Evolutionary conservation across 768 basidiomycete species (phyloP).

Genomic region (Cyclocybe aegerita): DNA sequence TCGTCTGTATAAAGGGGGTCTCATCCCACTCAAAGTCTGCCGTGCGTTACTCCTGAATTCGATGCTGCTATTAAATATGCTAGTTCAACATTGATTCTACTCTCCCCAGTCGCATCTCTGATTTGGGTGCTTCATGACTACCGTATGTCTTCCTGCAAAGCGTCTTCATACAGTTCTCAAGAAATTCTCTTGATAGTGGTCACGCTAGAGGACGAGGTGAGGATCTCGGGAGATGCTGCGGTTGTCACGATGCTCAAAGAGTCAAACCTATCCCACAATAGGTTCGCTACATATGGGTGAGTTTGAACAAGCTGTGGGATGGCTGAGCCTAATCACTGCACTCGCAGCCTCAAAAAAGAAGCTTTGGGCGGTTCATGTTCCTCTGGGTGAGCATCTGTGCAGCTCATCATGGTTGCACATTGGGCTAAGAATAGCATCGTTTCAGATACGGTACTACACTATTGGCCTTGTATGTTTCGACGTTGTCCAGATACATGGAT

Average conservation of each 20-base stretch:
- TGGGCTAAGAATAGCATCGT: not conserved
- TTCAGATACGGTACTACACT: slow-evolving; percentile 48
- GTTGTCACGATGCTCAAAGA: not conserved
- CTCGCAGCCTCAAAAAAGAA: slow-evolving; percentile 31
- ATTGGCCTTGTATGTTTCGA: slow-evolving; percentile 42
- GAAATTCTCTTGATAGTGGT: slow-evolving; percentile 10
- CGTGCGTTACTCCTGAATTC: not conserved
- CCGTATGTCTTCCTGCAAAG: slow-evolving; percentile 13
- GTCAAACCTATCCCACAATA: slow-evolving; percentile 9
- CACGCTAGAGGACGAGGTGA: slow-evolving; percentile 26
- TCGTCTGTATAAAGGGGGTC: not conserved
- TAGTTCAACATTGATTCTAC: not conserved
- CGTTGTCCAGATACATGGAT: slow-evolving; percentile 43
- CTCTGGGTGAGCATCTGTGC: slow-evolving; percentile 31
- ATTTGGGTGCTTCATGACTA: slow-evolving; percentile 25
- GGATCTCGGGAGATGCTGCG: not conserved
- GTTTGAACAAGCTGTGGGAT: not conserved
- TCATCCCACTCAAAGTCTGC: not conserved
- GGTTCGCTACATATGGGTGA: slow-evolving; percentile 41
- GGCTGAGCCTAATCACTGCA: not conserved
- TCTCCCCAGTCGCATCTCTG: slow-evolving; percentile 18
- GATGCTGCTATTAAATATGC: not conserved
- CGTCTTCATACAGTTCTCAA: not conserved
- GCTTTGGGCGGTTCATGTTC: slow-evolving; percentile 38
- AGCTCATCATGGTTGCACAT: not conserved